Conservation (phyloP, 2,329 filamentous ascomycete genomes). For the Nigrospora sphaerica region DNA sequence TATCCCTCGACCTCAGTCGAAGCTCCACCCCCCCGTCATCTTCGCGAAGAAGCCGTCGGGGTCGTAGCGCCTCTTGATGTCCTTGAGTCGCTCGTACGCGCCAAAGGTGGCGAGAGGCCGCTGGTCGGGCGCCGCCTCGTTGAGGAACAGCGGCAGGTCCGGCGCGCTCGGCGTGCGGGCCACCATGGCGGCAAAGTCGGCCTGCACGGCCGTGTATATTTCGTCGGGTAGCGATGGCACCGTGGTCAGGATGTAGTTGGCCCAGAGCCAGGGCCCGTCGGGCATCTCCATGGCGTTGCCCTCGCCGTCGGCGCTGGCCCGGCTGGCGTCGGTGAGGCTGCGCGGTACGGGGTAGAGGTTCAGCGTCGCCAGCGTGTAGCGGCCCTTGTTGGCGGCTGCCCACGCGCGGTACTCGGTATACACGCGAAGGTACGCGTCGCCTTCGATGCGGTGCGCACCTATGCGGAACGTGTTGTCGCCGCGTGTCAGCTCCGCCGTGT, state of each 20-base stretch:
- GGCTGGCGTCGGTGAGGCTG: slow-evolving; percentile 22
- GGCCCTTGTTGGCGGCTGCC: slow-evolving; percentile 21
- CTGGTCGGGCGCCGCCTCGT: slow-evolving; percentile 18
- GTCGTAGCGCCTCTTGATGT: slow-evolving; percentile 31
- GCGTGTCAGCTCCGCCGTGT: slow-evolving; percentile 17
- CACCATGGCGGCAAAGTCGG: slow-evolving; percentile 21
- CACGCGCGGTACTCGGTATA: slow-evolving; percentile 19
- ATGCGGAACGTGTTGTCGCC: slow-evolving; percentile 26
- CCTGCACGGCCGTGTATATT: slow-evolving; percentile 18
- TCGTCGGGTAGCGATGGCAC: slow-evolving; percentile 13
- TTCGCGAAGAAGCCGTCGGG: slow-evolving; percentile 22
- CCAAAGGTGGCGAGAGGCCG: slow-evolving; percentile 18
- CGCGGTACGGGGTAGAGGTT: slow-evolving; percentile 21
- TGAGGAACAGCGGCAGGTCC: slow-evolving; percentile 20
- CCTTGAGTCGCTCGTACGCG: slow-evolving; percentile 22
- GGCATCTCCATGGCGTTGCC: slow-evolving; percentile 27
- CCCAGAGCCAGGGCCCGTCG: slow-evolving; percentile 23
- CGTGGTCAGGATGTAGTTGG: slow-evolving; percentile 19
- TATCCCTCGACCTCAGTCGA: slow-evolving; percentile 7
- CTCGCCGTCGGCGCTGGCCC: slow-evolving; percentile 12
- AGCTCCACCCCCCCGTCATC: slow-evolving; percentile 21
- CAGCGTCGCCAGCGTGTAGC: slow-evolving; percentile 14
- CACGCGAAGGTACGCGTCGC: slow-evolving; percentile 12
- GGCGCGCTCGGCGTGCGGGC: slow-evolving; percentile 16
- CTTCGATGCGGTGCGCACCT: slow-evolving; percentile 19